Percentiles rank a stretch among this genome's conserved stretches.
Conservation (phyloP, 2,329 filamentous ascomycete species). For the Phialophora chinensis region DNA sequence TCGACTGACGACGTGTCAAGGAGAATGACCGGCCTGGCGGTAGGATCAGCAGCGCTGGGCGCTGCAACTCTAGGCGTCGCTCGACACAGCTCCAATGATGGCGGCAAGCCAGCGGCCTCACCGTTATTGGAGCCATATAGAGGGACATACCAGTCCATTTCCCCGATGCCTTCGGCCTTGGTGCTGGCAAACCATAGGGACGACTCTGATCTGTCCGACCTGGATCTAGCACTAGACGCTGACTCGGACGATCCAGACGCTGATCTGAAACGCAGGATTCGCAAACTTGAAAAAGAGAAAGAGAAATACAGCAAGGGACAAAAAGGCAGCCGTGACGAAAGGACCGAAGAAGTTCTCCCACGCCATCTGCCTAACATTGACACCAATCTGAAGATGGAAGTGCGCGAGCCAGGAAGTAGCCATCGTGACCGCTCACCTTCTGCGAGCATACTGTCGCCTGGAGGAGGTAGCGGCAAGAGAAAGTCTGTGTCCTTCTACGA, state of each 20-base stretch:
- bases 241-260: slow-evolving; percentile 43
- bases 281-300: slow-evolving; percentile 43
- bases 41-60: slow-evolving; percentile 45
- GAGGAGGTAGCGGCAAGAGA: slow-evolving; percentile 39
- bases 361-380: slow-evolving; percentile 30
- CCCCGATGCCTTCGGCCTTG: slow-evolving; percentile 86
- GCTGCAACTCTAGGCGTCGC: slow-evolving; percentile 48
- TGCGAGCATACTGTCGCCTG: slow-evolving; percentile 28
- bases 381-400: slow-evolving; percentile 25
- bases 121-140: slow-evolving; percentile 90
- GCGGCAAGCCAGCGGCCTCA: slow-evolving; percentile 69
- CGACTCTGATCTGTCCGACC: slow-evolving; percentile 58
- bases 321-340: slow-evolving; percentile 14
- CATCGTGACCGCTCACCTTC: slow-evolving; percentile 29
- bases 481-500: slow-evolving; percentile 81
- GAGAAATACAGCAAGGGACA: slow-evolving; percentile 39
- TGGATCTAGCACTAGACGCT: slow-evolving; percentile 44
- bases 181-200: slow-evolving; percentile 64
- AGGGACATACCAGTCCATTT: slow-evolving; percentile 92
- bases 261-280: slow-evolving; percentile 45
- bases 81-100: slow-evolving; percentile 42
- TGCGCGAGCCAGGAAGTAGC: slow-evolving; percentile 25
- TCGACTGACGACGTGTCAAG: slow-evolving; percentile 34
- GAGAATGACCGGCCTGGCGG: slow-evolving; percentile 40
- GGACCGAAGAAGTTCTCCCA: slow-evolving; percentile 23